Percentiles rank a stretch among this genome's conserved stretches.
These are phyloP conservation scores for Pisolithus tinctorius DNA, from an alignment of 768 basidiomycete genomes.

Conservation along the genomic window DNA sequence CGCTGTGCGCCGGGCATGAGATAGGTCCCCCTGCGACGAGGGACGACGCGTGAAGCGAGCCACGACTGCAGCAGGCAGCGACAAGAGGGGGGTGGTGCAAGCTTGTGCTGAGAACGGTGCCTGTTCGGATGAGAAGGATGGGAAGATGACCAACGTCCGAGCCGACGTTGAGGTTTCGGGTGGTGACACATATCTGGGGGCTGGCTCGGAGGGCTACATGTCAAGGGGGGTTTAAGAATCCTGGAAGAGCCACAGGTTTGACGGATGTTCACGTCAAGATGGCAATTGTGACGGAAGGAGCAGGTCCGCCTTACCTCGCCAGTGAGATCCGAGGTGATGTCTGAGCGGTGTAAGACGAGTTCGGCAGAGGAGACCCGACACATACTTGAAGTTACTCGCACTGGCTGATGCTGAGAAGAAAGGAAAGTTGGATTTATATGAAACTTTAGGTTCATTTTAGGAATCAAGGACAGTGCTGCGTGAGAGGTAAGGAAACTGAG, in stretches of 20 bases:
- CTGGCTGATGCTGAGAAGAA: constrained; percentile 15
- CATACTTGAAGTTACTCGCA: constrained; percentile 7
- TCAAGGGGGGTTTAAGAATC: constrained; percentile 23
- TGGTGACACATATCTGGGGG: constrained; percentile 20
- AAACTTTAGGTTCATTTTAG: constrained; percentile 28
- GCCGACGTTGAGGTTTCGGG: constrained; percentile 15
- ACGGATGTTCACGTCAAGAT: constrained; percentile 25
- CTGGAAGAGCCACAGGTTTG: constrained; percentile 24
- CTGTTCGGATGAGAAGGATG: constrained; percentile 1
- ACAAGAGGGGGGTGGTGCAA: constrained; percentile 4
- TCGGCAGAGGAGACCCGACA: constrained; percentile 28
- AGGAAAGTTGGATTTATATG: constrained; percentile 14
- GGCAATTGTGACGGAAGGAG: constrained; percentile 9
- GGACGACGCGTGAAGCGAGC: constrained; percentile 49
- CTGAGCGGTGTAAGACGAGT: constrained; percentile 25
- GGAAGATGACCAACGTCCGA: constrained; percentile 14
- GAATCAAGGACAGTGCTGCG: constrained; percentile 22
- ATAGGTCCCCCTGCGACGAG: constrained; percentile 36
- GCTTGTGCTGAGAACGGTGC: background rate
- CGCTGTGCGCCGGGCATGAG: constrained; percentile 67
- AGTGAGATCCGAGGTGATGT: constrained; percentile 30
- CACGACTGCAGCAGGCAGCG: constrained; percentile 39
- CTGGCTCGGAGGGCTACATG: constrained; percentile 10
- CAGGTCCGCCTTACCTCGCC: constrained; percentile 17
- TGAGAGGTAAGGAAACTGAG: constrained; percentile 6